Evolutionary conservation across 257 asterid genomes (phyloP).

Genomic region (Fraxinus americana): DNA sequence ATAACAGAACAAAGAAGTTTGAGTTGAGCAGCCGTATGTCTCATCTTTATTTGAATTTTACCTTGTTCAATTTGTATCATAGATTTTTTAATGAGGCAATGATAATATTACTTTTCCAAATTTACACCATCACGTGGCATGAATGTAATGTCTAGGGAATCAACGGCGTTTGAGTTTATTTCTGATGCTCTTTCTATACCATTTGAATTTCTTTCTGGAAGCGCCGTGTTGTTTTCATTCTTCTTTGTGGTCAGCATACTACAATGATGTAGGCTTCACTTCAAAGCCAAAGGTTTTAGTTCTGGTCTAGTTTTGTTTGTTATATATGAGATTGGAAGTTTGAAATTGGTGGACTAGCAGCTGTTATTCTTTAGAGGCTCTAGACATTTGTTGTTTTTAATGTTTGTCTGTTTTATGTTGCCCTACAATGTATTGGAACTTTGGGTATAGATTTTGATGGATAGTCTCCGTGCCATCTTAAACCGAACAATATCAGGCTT

Average conservation of each 20-base stretch:
- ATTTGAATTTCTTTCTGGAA: conserved; percentile 7
- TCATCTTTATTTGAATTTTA: conserved; percentile 1
- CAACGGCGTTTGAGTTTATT: neutral
- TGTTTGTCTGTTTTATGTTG: neutral
- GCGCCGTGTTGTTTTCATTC: neutral
- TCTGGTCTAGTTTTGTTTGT: conserved; percentile 15
- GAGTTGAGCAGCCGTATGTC: conserved; percentile 68
- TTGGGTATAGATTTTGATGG: neutral
- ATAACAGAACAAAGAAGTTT: conserved; percentile 44
- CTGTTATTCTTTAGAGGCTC: neutral
- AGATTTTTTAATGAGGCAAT: conserved; percentile 11
- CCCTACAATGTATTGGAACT: neutral
- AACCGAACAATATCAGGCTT: neutral
- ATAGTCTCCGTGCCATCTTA: neutral
- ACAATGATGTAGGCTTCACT: conserved; percentile 3
- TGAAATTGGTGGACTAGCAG: neutral
- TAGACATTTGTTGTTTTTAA: conserved; percentile 10
- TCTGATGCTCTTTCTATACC: conserved; percentile 9
- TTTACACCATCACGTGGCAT: neutral
- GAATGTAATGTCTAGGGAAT: neutral
- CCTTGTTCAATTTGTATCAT: conserved; percentile 13
- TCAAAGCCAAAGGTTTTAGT: neutral
- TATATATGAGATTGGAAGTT: neutral
- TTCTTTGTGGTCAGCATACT: neutral
- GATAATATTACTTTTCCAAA: conserved; percentile 6